Evolutionary conservation across 164 flowering plant species (phyloP), one percentile per base, ranked within the genome.

Genomic region (Akebia trifoliata): DNA sequence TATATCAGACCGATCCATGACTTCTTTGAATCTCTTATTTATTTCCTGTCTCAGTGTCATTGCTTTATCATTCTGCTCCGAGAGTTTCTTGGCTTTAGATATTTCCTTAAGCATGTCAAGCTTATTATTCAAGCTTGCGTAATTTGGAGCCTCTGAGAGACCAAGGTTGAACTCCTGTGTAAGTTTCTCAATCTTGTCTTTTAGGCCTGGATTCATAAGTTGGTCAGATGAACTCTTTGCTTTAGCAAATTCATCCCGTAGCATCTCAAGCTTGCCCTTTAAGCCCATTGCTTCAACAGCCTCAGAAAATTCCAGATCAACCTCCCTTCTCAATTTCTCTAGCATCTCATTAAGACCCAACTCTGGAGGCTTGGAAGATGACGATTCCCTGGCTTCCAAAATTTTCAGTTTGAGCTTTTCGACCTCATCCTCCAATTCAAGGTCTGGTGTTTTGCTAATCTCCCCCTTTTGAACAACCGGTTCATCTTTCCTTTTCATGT

Each of bases 401-500:
- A 83, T 72, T 69, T 79, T 72, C 57, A 76, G 65, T 64, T 75
- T 86, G 65, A 86, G 67, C 54, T 81, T 79, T 71, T 86, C 79
- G 68, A 85, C 76, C 71, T 86, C 88, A 52, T 62, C 75, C 57
- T 74, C 79, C 76, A 83, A 56, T 53, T 81, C 81, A 46, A 35
- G 28, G 50, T 63, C 73, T 17, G 78, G 37, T 47, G 67, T 66
- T 60, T 51, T 66, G 54, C 68, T 59, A 46, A 50, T 40, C 21
- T 65, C 58, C 31, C 15, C 62, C 48, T 29, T 56, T 34, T 39
- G 67, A 56, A 50, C 45, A 42, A 72, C 28, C 1, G 81, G 80
- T 38, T 61, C 75, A 20, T 78, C 85, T 71, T 71, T 84, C 80
- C 66, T 73, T 56, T 84, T 85, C 94, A 84, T 84, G 71, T 83